phyloP scores from a whole-genome alignment of 257 asterid species.

The Craterostigma plantagineum region DNA sequence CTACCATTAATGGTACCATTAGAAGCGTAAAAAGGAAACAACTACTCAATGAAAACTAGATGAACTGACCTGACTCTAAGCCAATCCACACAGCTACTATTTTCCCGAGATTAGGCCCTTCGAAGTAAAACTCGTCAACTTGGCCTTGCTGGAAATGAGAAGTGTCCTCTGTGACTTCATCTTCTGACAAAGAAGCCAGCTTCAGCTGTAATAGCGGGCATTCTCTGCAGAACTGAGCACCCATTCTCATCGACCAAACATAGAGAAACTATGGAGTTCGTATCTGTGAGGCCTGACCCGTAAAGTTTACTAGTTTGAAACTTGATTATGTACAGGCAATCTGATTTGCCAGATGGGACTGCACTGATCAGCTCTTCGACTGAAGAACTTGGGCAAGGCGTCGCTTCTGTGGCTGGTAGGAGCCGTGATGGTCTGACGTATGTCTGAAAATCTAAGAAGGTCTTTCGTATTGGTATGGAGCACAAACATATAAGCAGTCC shows the following conservation, averaged over 20 bases:
- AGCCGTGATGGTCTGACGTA: conserved; percentile 60
- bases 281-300: conserved; percentile 57
- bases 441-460: conserved; percentile 57
- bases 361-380: conserved; percentile 16
- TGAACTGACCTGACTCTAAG: conserved; percentile 62
- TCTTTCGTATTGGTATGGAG: neutral
- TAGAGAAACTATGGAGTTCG: conserved; percentile 39
- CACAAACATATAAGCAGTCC: too few relatives aligned
- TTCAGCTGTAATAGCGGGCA: conserved; percentile 27
- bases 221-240: conserved; percentile 56
- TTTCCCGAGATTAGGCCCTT: conserved; percentile 60
- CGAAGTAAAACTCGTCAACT: conserved; percentile 50
- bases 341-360: conserved; percentile 10
- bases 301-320: conserved; percentile 41
- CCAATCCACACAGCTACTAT: conserved; percentile 67
- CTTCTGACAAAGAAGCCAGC: too few relatives aligned
- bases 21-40: neutral
- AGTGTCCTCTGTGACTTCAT: conserved; percentile 10
- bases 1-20: conserved; percentile 1
- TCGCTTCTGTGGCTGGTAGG: conserved; percentile 33
- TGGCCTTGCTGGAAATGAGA: conserved; percentile 52
- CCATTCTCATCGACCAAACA: conserved; percentile 72
- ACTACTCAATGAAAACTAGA: too few relatives aligned
- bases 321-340: conserved; percentile 33
- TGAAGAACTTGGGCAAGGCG: conserved; percentile 18